Evolutionary conservation across 805 yeast genomes (phyloP).

Genomic region (Wickerhamiella shivajii): DNA sequence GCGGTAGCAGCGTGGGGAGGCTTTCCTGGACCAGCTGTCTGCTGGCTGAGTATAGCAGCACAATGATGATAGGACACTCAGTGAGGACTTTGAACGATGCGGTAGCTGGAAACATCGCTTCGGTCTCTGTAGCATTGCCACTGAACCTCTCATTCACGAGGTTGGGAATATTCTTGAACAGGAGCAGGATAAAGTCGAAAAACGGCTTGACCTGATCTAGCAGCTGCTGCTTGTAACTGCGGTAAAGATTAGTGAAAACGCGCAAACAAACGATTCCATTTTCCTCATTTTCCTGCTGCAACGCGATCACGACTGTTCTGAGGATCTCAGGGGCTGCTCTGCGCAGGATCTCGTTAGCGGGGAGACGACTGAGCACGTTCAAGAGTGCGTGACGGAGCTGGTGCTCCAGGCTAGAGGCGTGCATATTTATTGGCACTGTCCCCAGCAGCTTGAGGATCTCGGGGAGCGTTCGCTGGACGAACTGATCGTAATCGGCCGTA

Average conservation of each 20-base stretch:
- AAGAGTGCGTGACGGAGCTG: constrained; percentile 62
- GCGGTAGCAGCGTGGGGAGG: constrained; percentile 65
- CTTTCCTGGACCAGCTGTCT: constrained; percentile 58
- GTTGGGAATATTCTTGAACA: constrained; percentile 66
- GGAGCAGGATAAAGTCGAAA: constrained; percentile 54
- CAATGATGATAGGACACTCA: constrained; percentile 96
- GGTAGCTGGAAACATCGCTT: constrained; percentile 43
- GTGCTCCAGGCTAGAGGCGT: constrained; percentile 15
- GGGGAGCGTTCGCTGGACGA: constrained; percentile 56
- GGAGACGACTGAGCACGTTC: constrained; percentile 68
- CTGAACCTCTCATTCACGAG: constrained; percentile 61
- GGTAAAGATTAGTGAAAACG: constrained; percentile 69
- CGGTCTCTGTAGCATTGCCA: neutral
- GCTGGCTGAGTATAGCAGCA: constrained; percentile 76
- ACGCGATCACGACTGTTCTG: constrained; percentile 41
- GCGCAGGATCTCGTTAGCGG: constrained; percentile 67
- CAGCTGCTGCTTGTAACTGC: constrained; percentile 58
- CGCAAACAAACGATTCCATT: constrained; percentile 88
- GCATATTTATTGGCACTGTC: constrained; percentile 35
- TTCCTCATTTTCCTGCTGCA: constrained; percentile 79
- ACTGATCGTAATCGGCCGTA: constrained; percentile 66
- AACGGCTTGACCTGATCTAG: constrained; percentile 65
- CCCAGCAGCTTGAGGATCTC: constrained; percentile 48
- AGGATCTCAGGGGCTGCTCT: constrained; percentile 50
- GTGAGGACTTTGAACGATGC: constrained; percentile 80